Conservation (phyloP, 139 green algal species). For the Edaphochlamys debaryana region DNA sequence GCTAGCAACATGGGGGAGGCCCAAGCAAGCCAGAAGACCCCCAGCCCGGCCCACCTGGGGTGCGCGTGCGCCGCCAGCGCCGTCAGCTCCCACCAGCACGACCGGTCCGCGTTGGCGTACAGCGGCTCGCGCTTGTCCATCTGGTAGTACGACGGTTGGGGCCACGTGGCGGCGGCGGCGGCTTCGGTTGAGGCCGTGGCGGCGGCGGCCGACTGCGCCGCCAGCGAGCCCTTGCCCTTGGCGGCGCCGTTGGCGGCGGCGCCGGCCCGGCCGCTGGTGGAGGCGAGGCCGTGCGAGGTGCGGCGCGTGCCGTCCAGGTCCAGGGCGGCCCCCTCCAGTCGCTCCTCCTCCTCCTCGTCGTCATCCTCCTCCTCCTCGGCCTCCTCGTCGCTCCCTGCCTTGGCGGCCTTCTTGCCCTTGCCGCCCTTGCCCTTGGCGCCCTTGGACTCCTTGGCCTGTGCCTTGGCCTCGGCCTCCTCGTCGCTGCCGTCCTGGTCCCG, state of each 20-base stretch:
- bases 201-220: slow-evolving; percentile 11
- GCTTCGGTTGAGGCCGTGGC: neutral
- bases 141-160: slow-evolving; percentile 75
- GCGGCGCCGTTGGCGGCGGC: neutral
- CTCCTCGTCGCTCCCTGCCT: slow-evolving; percentile 21
- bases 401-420: neutral
- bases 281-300: slow-evolving; percentile 16
- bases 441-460: slow-evolving; percentile 21
- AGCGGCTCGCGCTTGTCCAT: slow-evolving; percentile 86
- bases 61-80: slow-evolving; percentile 86
- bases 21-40: too few relatives aligned
- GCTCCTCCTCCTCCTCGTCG: slow-evolving; percentile 46
- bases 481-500: neutral
- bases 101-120: slow-evolving; percentile 76
- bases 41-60: too few relatives aligned
- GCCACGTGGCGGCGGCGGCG: slow-evolving; percentile 46
- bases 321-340: slow-evolving; percentile 27
- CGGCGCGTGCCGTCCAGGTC: slow-evolving; percentile 18
- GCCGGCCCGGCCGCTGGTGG: slow-evolving; percentile 8
- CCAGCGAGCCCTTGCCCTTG: slow-evolving; percentile 6
- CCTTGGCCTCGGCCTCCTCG: neutral
- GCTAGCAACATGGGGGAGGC: too few relatives aligned
- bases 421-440: neutral
- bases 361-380: neutral
- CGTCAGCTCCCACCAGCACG: slow-evolving; percentile 93